Evolutionary conservation across 2,329 filamentous ascomycete species (phyloP).

Genomic region (Incumbomyces delicatus): DNA sequence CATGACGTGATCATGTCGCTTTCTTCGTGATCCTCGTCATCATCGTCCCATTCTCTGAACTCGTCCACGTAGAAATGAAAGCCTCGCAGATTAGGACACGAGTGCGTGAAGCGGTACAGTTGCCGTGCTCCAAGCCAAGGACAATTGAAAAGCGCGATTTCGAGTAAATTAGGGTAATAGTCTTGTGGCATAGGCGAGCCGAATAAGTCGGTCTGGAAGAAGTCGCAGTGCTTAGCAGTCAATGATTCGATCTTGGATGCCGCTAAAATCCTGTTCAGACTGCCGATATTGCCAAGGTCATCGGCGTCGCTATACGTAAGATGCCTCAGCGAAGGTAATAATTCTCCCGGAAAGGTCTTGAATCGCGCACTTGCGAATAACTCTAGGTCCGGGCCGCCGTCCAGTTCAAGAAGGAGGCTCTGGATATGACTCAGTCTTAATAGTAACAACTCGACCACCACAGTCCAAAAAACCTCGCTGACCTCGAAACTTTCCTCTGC

Average conservation of each 20-base stretch:
- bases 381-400: background rate
- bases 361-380: background rate
- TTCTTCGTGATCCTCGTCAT: background rate
- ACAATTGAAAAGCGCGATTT: background rate
- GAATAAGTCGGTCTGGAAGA: background rate
- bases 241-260: background rate
- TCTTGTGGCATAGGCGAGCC: background rate
- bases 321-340: background rate
- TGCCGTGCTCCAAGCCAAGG: background rate
- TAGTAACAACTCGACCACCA: background rate
- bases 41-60: background rate
- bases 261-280: background rate
- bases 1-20: background rate
- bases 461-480: background rate
- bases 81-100: background rate
- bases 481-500: background rate
- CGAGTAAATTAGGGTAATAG: background rate
- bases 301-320: background rate
- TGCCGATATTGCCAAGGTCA: background rate
- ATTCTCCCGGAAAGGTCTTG: background rate
- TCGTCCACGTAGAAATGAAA: background rate
- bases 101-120: background rate
- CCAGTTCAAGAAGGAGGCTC: background rate
- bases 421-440: background rate
- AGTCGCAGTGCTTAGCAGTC: background rate